A percentile compares a stretch with the other conserved stretches of the same genome.
These are phyloP conservation scores for Penicillium griseofulvum DNA, from an alignment of 2,329 filamentous ascomycete genomes.

Conservation along the genomic window DNA sequence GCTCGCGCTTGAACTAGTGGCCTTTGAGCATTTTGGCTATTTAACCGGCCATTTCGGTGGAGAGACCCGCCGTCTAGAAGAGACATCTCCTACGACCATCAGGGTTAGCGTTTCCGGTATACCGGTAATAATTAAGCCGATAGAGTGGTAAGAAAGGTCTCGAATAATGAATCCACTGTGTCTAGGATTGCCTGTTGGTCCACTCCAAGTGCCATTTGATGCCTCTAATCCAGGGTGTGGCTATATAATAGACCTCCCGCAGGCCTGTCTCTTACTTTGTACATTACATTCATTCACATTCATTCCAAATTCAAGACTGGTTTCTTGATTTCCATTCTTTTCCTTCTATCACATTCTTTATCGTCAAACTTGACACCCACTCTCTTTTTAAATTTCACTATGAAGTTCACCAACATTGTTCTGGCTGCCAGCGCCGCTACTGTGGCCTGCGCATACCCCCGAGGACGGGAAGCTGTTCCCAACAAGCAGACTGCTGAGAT, in stretches of 20 bases:
- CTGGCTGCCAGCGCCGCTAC: constrained; percentile 30
- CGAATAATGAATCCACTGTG: constrained; percentile 16
- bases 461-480: constrained; percentile 14
- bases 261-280: neutral
- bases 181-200: constrained; percentile 12
- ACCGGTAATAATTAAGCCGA: constrained; percentile 5
- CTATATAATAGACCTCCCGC: constrained; percentile 11
- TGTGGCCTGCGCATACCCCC: constrained; percentile 26
- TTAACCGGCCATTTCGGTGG: constrained; percentile 3
- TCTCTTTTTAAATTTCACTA: constrained; percentile 22
- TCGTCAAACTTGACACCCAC: constrained; percentile 26
- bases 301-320: constrained; percentile 22
- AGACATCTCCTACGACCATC: neutral
- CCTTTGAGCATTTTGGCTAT: neutral
- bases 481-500: constrained; percentile 17
- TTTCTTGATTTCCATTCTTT: constrained; percentile 22
- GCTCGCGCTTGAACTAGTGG: constrained; percentile 11
- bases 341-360: constrained; percentile 14
- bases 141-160: neutral
- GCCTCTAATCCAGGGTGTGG: neutral
- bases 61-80: constrained; percentile 6
- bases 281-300: constrained; percentile 16
- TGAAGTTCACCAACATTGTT: constrained; percentile 31
- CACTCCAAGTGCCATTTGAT: constrained; percentile 5
- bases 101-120: constrained; percentile 4